Evolutionary conservation across 805 yeast species (phyloP), one percentile per base, ranked within the genome.

Genomic region (Naumovozyma castellii): DNA sequence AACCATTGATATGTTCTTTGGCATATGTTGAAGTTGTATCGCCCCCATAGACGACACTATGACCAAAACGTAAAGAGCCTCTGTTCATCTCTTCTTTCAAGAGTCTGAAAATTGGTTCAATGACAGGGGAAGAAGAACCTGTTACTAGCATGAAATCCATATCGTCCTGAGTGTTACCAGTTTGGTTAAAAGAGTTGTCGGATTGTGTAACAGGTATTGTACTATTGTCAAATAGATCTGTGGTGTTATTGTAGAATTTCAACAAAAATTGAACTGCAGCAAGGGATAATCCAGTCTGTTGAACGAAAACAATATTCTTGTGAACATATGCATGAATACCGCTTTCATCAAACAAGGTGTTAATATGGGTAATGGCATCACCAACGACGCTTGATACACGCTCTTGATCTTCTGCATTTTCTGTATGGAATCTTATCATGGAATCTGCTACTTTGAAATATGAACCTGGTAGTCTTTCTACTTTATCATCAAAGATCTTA

Each of bases 391-490:
- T 70, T 22, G 72, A 61, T 38, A 78, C 76, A 50, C 94, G 74
- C 37, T 80, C 85, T 20, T 68, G 65, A 34, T 74, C 77, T 34
- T 72, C 73, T 5, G 84, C 76, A 37, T 68, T 70, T 36, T 84
- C 87, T 2, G 94, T 79, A 49, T 84, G 83, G 53, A 86, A 78
- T 42, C 81, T 71, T 34, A 90, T 68, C 31, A 85, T 76, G 32
- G 90, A 79, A 43, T 86, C 94, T 45, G 82, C 83, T 32, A 75
- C 67, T 44, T 80, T 81, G 36, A 80, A 71, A 47, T 73, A 74
- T 0, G 92, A 76, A 0, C 92, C 90, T 1, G 95, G 92, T 30
- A 84, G 62, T 52, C 96, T 72, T 52, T 84, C 95, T 33, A 75
- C 72, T 54, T 61, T 61, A 37, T 53, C 64, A 38, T 59, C 58